Evolutionary conservation across 768 basidiomycete species (phyloP), one percentile per base, ranked within the genome.

Genomic region (Kwoniella sp.): DNA sequence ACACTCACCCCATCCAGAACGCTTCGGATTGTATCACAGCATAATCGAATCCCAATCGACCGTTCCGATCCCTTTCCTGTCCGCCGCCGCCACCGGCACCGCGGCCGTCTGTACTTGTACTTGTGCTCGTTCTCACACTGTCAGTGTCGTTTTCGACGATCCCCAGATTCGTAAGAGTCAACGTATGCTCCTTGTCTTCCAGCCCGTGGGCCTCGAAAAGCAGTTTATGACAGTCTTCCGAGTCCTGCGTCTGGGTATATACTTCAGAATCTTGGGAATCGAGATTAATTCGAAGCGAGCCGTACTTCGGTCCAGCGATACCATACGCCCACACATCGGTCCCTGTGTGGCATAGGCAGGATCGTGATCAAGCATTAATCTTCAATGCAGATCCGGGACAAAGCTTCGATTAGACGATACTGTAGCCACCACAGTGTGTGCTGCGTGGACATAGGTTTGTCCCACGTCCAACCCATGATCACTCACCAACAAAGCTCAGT

Each of bases 261-360:
- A 25, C 50, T 0, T 72, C 74, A 1, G 70, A 15, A 4, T 38
- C 55, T 17, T 25, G 26, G 37, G 60, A 52, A 50, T 73, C 72
- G 23, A 75, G 55, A n/a, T 34, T 51, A 34, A 65, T 70, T 45
- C 23, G 34, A 26, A 67, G 69, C 2, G 37, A 13, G 22, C 67
- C 61, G 53, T 75, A 66, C 1, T 47, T 17, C 0, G 72, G 74
- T 22, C 74, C 72, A 7, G 60, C 30, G 4, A 70, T 63, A 2
- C 72, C 74, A 51, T 68, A 75, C 15, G 64, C 64, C 30, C 61
- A 73, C 28, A 73, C 64, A 17, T 73, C 74, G 11, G 62, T 69
- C 2, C 74, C 74, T 75, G 52, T n/a, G n/a, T 25, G 38, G 11
- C 38, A n/a, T n/a, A n/a, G n/a, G n/a, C n/a, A n/a, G 38, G 38